Base-by-base conservation (phyloP, 495 filamentous ascomycete species). In the Daldinia childiae region DNA sequence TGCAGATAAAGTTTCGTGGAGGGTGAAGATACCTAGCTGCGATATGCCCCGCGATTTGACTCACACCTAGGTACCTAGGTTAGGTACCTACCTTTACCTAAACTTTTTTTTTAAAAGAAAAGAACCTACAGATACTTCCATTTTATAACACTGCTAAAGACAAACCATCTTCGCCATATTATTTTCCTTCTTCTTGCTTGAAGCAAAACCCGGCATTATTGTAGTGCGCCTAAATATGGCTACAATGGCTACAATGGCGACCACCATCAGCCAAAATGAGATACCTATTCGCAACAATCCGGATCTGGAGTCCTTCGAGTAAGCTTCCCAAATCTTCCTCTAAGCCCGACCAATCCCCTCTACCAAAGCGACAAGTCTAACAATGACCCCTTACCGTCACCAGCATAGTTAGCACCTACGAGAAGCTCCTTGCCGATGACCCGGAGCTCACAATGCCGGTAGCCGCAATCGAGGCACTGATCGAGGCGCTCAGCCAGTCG, bases 371-470 rank as follows among this genome's bases (percentile, higher is more conserved):
- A 51, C 17, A 8, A 27, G 8, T 21, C 14, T 54, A 34, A 65
- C 24, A 30, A 29, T 9, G 8, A 45, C 12, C 26, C 26, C 72
- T 68, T 54, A 64, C 56, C 17, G 4, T 36, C 8, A n/a, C 21
- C 43, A 87, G 86, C 74, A 88, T 89, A 61, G 86, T 89, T 62
- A 77, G 76, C 61, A 82, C 83, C 56, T 89, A 88, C 78, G 77
- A 79, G 45, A 73, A 77, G 55, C 84, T 88, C 65, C 80, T 88
- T 19, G 66, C 75, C 64, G 82, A 85, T 38, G 93, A 97, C 79
- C 88, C 90, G 14, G 92, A 95, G 29, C 87, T 98, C 43, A 97
- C 94, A 27, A 97, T 97, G 92, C 93, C 95, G 55, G 90, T 99
- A 57, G 95, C 95, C 2, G 94, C 95, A 59, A 97, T 99, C 78